These are phyloP conservation scores for Metschnikowia kofuensis DNA, from an alignment of 805 yeast species.

Conservation along the genomic window DNA sequence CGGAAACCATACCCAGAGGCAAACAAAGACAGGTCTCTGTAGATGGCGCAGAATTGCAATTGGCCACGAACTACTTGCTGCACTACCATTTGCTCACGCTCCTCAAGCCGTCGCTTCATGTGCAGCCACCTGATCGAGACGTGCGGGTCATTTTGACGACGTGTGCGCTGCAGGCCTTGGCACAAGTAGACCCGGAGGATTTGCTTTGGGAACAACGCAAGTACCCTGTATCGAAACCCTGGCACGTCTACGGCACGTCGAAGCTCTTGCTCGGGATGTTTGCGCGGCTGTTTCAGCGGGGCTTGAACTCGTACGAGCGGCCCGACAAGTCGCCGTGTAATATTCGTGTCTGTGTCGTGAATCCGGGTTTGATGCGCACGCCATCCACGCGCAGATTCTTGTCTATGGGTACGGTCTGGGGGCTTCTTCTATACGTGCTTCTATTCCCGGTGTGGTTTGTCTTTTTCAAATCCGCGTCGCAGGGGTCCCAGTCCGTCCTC, in stretches of 20 bases:
- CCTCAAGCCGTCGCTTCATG: slow-evolving; percentile 76
- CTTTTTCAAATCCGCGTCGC: slow-evolving; percentile 66
- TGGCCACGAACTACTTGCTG: slow-evolving; percentile 77
- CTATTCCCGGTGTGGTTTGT: slow-evolving; percentile 83
- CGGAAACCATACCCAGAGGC: slow-evolving; percentile 72
- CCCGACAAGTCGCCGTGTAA: slow-evolving; percentile 71
- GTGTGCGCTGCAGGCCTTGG: slow-evolving; percentile 77
- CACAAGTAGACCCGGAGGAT: slow-evolving; percentile 59
- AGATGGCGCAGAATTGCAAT: slow-evolving; percentile 87
- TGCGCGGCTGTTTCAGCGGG: slow-evolving; percentile 74
- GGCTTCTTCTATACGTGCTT: slow-evolving; percentile 58
- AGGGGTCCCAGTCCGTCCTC: slow-evolving; percentile 78
- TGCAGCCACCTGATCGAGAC: slow-evolving; percentile 94
- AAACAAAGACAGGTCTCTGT: slow-evolving; percentile 58
- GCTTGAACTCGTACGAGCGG: slow-evolving; percentile 55
- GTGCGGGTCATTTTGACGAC: slow-evolving; percentile 78
- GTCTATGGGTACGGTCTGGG: slow-evolving; percentile 69
- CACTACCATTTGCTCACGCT: slow-evolving; percentile 80
- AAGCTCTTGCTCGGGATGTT: slow-evolving; percentile 74
- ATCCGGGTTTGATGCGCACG: slow-evolving; percentile 91
- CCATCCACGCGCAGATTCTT: slow-evolving; percentile 78
- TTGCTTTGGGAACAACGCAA: slow-evolving; percentile 57
- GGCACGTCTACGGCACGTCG: slow-evolving; percentile 78
- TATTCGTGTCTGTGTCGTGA: slow-evolving; percentile 69
- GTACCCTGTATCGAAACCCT: slow-evolving; percentile 63